phyloP scores from a whole-genome alignment of 192 early-diverging fungal genomes.

The Obelidium mucronatum region DNA sequence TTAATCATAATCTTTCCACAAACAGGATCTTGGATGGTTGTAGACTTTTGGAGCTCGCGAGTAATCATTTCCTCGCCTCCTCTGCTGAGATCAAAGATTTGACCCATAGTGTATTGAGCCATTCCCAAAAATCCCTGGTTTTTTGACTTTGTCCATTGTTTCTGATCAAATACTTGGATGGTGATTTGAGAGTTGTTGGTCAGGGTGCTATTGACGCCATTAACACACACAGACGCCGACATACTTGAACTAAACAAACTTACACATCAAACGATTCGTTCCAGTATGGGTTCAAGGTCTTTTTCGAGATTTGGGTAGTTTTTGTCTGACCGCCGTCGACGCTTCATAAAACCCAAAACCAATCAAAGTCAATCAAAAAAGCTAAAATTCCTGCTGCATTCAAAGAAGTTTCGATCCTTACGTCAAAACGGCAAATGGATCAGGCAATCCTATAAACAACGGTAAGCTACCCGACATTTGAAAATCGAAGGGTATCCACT shows the following conservation, averaged over 20 bases:
- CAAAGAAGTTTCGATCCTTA: slow-evolving; percentile 20
- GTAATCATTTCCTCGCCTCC: slow-evolving; percentile 92
- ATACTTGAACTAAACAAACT: not conserved
- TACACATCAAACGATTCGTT: slow-evolving; percentile 88
- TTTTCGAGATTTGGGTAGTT: slow-evolving; percentile 85
- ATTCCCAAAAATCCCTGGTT: slow-evolving; percentile 84
- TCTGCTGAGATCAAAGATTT: slow-evolving; percentile 78
- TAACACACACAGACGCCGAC: not conserved
- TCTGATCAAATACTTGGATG: slow-evolving; percentile 98
- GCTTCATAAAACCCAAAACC: not conserved
- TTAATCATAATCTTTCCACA: slow-evolving; percentile 86
- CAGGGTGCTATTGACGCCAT: slow-evolving; percentile 59
- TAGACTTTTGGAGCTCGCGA: slow-evolving; percentile 81
- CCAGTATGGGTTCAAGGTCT: slow-evolving; percentile 96
- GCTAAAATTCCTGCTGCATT: not conserved
- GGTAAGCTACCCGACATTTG: not conserved
- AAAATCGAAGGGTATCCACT: slow-evolving; percentile 38
- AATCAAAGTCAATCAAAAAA: not conserved
- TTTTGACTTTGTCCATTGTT: slow-evolving; percentile 84
- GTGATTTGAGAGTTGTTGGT: slow-evolving; percentile 81
- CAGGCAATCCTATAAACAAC: slow-evolving; percentile 71
- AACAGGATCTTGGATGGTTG: slow-evolving; percentile 80
- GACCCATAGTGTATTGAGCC: slow-evolving; percentile 83
- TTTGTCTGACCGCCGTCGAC: slow-evolving; percentile 97
- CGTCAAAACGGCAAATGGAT: slow-evolving; percentile 96